Evolutionary conservation across 257 asterid species (phyloP), one percentile per base, ranked within the genome.

Genomic region (Hygrophila difformis): DNA sequence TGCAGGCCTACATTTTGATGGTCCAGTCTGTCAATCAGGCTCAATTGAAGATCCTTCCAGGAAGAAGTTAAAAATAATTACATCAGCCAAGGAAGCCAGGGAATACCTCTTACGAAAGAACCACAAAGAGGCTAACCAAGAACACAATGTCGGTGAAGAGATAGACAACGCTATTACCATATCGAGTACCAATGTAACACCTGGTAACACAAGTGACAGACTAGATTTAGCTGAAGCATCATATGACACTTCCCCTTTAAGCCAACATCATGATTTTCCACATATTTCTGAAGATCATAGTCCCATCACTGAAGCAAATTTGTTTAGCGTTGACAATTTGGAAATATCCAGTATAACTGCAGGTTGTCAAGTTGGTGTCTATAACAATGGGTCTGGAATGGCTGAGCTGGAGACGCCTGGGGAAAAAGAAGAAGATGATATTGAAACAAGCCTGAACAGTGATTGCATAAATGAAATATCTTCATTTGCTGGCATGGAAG

Each of bases 1-100:
- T 48, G 37, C 23, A 6, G 56, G 41, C 53, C 44, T 59, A 50
- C 67, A 40, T 44, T 56, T 59, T 36, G 66, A 61, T 53, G 55
- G 21, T 59, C 50, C 57, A 9, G 54, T 45, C 52, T 39, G 15
- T 49, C 49, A 66, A 36, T 55, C 55, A 11, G 36, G 45, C 41
- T 50, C 54, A 26, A 16, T 6, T 46, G 61, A 51, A 64, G 47
- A 41, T 37, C 56, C 75, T 56, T 49, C 42, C 6, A 60, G 57
- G 40, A 70, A 59, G 38, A 72, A 66, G 60, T 57, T 76, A 29
- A 75, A 68, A 64, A 68, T 85, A 68, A 89, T 89, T 64, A 68
- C 62, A 55, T 82, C 93, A 23, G 88, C 82, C 47, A 52, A 65
- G 64, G 94, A 85, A 82, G 96, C 94, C 22, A 71, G 79, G 70